Base-by-base conservation (phyloP, 768 basidiomycete species). In the Exidia glandulosa region DNA sequence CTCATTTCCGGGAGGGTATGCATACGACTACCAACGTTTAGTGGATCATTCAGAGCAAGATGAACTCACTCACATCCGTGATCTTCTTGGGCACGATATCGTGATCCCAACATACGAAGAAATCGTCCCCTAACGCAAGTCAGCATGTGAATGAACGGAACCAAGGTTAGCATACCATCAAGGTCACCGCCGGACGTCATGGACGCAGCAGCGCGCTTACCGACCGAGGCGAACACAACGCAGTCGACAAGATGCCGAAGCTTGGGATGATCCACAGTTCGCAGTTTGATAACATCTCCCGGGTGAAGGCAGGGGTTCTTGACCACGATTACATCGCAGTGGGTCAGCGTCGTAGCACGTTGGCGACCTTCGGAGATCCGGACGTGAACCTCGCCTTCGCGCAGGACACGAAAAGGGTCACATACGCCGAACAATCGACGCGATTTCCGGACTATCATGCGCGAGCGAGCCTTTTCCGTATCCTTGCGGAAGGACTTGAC, bases 181-280 rank as follows among this genome's bases (percentile, higher is more conserved):
- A 85, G 72, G 66, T 85, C 83, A 19, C 84, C 84, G 9, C 85
- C 85, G 55, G 84, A 85, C 48, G 81, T 84, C 84, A 87, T 86
- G 0, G 84, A 79, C 5, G 85, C 84, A 9, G 85, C 84, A 14
- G 85, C 75, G 56, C 82, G 78, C 34, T 79, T 79, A 4, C 82
- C 84, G 6, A 80, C 79, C 1, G 79, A 77, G 1, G 85, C 80
- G 63, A 87, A 87, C 2, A 87, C 84, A 19, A 87, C 71, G 60
- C 85, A 87, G 59, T 87, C 85, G 0, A 83, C 76, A 0, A 87
- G 75, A 66, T 86, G 84, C 4, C 75, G 65, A 16, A 86, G 68
- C 16, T 73, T 66, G 2, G 76, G 74, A 61, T 81, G 71, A 56
- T 80, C 67, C 1, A 81, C 84, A 0, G 85, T 85, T 10, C 84